Conservation (phyloP, 106 monocot genomes). For the Dioscorea alata region DNA sequence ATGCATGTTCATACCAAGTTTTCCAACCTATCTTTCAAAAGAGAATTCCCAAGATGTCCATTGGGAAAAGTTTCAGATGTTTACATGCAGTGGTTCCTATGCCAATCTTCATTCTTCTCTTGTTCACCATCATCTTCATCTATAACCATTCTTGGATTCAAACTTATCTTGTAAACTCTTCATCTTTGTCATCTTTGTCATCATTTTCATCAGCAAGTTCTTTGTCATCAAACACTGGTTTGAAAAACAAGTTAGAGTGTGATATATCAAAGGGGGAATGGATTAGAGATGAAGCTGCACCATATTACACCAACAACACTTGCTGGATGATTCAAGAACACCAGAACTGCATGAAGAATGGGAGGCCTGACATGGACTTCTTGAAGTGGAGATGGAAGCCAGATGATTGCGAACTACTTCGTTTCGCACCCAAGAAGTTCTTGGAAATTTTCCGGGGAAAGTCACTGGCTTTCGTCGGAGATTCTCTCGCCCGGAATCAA, state of each 20-base stretch:
- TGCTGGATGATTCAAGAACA: neutral
- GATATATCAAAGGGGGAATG: neutral
- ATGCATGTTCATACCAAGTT: no score
- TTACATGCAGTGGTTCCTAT: neutral
- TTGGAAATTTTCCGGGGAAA: neutral
- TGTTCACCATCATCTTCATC: neutral
- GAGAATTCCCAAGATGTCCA: no score
- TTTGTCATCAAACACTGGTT: neutral
- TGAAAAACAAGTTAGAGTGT: neutral
- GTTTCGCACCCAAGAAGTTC: neutral
- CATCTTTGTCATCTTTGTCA: neutral
- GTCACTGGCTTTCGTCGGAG: neutral
- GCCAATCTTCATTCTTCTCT: neutral
- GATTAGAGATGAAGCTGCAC: neutral
- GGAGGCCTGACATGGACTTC: neutral
- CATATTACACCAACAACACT: constrained; percentile 2
- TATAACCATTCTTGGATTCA: neutral
- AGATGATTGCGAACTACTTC: neutral
- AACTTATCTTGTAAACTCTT: neutral
- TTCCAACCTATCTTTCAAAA: no score
- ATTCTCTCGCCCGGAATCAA: neutral
- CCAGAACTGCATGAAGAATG: neutral
- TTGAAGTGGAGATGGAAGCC: constrained; percentile 1
- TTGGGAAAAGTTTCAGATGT: no score
- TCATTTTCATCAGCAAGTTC: neutral